Conservation (phyloP, 2,329 filamentous ascomycete genomes). For the Paecilomyces sp. region DNA sequence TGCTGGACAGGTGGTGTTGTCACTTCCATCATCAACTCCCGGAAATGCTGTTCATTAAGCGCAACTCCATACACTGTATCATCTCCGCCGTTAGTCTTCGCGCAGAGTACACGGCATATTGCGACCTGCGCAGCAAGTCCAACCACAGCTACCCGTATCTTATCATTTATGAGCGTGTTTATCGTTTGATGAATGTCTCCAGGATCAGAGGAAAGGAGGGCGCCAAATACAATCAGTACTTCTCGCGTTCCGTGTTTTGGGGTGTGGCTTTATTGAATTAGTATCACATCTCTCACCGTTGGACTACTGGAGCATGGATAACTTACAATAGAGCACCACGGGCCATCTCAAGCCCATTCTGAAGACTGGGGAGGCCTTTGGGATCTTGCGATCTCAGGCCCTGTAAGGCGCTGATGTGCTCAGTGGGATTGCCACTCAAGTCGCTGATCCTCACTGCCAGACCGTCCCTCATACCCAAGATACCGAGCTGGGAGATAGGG, state of each 20-base stretch:
- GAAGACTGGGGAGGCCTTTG: slow-evolving; percentile 70
- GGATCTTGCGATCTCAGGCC: slow-evolving; percentile 60
- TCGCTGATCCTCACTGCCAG: slow-evolving; percentile 79
- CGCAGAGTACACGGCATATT: slow-evolving; percentile 83
- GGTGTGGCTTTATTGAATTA: slow-evolving; percentile 56
- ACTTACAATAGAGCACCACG: slow-evolving; percentile 74
- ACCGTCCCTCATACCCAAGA: slow-evolving; percentile 90
- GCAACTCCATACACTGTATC: slow-evolving; percentile 68
- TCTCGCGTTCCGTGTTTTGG: slow-evolving; percentile 91
- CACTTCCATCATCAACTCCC: slow-evolving; percentile 77
- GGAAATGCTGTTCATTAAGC: slow-evolving; percentile 78
- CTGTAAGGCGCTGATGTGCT: slow-evolving; percentile 73
- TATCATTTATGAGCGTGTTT: slow-evolving; percentile 66
- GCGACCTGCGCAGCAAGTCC: slow-evolving; percentile 86
- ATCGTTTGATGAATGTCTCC: slow-evolving; percentile 94
- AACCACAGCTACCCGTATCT: slow-evolving; percentile 80
- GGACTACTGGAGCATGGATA: neutral
- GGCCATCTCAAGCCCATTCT: slow-evolving; percentile 95
- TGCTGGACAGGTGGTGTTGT: slow-evolving; percentile 85
- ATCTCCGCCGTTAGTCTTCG: slow-evolving; percentile 78
- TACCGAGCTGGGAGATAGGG: slow-evolving; percentile 88
- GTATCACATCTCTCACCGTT: neutral
- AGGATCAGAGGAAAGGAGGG: slow-evolving; percentile 81
- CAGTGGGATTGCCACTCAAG: slow-evolving; percentile 82
- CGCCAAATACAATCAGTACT: slow-evolving; percentile 85